These are phyloP conservation scores for Cercospora sojina DNA, from an alignment of 2,329 filamentous ascomycete species.

Conservation along the genomic window DNA sequence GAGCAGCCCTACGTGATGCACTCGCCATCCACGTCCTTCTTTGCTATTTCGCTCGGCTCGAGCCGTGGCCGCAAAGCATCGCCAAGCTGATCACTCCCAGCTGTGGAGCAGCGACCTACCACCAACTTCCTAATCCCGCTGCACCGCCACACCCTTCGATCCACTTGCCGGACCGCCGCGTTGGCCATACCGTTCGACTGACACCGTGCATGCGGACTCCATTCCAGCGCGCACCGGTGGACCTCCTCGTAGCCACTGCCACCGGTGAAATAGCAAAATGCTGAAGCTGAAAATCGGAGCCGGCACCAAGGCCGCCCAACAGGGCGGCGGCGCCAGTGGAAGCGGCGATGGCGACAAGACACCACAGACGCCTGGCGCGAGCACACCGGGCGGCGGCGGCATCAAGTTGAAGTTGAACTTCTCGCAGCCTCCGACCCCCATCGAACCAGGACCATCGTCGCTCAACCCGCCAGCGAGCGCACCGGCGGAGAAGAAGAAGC, in stretches of 20 bases:
- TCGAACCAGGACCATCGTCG: conserved; percentile 28
- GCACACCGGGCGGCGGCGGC: conserved; percentile 16
- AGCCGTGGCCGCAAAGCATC: not conserved
- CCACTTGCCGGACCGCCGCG: not conserved
- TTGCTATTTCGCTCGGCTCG: too few species aligned
- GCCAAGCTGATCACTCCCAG: too few species aligned
- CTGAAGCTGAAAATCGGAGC: conserved; percentile 28
- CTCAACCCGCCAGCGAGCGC: conserved; percentile 34
- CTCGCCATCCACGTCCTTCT: not conserved
- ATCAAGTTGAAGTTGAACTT: conserved; percentile 31
- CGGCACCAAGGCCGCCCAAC: conserved; percentile 13
- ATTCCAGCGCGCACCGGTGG: conserved; percentile 1
- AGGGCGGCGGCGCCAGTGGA: not conserved
- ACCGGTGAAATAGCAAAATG: conserved; percentile 13
- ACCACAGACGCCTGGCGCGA: conserved; percentile 17
- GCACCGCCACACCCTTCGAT: not conserved
- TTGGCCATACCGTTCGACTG: not conserved
- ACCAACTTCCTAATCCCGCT: not conserved
- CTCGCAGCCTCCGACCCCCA: conserved; percentile 31
- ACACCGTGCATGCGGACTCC: conserved; percentile 3
- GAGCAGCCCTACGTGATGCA: not conserved
- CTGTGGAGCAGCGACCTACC: not conserved
- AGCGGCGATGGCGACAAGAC: not conserved
- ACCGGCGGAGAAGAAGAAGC: conserved; percentile 38
- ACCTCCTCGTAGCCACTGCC: conserved; percentile 1